A percentile compares a stretch with the other conserved stretches of the same genome.
These are phyloP conservation scores for Syncephalastrum racemosum DNA, from an alignment of 371 early-diverging fungal species.

Conservation along the genomic window DNA sequence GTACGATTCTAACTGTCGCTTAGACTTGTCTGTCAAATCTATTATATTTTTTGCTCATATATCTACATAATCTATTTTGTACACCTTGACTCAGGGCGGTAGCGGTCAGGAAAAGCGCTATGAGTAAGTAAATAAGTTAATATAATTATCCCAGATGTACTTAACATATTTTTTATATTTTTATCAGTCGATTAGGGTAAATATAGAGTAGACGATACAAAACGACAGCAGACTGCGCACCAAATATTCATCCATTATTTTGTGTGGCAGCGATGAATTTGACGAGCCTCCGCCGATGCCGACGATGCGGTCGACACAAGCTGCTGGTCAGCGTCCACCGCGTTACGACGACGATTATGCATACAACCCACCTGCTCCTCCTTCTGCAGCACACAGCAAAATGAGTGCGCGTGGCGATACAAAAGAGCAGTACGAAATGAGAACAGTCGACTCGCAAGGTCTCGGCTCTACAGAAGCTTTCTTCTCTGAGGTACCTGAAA, in stretches of 20 bases:
- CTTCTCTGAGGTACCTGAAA: constrained; percentile 39
- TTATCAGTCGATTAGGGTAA: constrained; percentile 42
- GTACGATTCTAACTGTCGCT: constrained; percentile 16
- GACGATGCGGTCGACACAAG: constrained; percentile 13
- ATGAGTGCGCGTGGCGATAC: constrained; percentile 20
- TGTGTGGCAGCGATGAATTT: constrained; percentile 37
- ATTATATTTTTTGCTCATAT: no score
- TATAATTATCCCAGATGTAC: not conserved
- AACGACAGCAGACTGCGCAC: not conserved
- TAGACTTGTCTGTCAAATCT: no score
- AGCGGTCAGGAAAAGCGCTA: constrained; percentile 40
- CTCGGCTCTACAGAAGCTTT: constrained; percentile 46
- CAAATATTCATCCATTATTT: not conserved
- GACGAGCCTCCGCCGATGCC: constrained; percentile 44
- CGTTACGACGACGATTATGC: constrained; percentile 26
- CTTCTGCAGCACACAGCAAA: constrained; percentile 36
- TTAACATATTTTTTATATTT: not conserved
- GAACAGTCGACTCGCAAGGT: constrained; percentile 14
- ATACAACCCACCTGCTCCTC: constrained; percentile 45
- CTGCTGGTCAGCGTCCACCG: constrained; percentile 21
- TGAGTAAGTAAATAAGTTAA: constrained; percentile 31
- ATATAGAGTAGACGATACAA: constrained; percentile 1
- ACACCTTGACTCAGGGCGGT: constrained; percentile 16
- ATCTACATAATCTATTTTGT: not conserved
- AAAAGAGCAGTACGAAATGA: constrained; percentile 52